A percentile compares a stretch with the other conserved stretches of the same genome.
These are phyloP conservation scores for Penicillium fimorum DNA, from an alignment of 495 filamentous ascomycete genomes.

Conservation along the genomic window DNA sequence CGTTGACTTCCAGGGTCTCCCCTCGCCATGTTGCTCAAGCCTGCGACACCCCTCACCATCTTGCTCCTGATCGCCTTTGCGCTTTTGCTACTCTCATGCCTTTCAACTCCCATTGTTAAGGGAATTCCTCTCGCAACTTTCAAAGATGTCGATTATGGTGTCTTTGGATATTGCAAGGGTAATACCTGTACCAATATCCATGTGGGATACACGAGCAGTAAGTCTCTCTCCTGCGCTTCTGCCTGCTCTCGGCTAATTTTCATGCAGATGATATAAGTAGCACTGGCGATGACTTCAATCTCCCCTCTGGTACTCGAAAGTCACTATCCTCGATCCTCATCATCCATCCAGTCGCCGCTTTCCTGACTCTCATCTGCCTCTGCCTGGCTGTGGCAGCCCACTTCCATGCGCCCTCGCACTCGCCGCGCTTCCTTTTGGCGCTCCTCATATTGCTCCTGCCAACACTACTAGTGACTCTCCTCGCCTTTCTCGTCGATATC, in stretches of 20 bases:
- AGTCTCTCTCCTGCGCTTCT: slow-evolving; percentile 36
- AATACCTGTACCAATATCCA: slow-evolving; percentile 65
- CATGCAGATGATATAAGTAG: slow-evolving; percentile 41
- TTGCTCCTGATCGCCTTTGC: slow-evolving; percentile 83
- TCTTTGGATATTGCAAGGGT: slow-evolving; percentile 82
- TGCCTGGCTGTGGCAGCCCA: slow-evolving; percentile 77
- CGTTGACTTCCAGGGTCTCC: slow-evolving; percentile 16
- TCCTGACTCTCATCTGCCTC: slow-evolving; percentile 82
- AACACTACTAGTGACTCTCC: slow-evolving; percentile 77
- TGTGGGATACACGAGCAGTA: slow-evolving; percentile 85
- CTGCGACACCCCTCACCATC: slow-evolving; percentile 87
- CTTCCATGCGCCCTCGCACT: slow-evolving; percentile 89
- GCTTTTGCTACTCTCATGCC: slow-evolving; percentile 78
- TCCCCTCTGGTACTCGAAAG: slow-evolving; percentile 69
- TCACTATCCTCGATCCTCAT: slow-evolving; percentile 90
- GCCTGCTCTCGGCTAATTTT: slow-evolving; percentile 19
- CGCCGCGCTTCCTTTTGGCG: slow-evolving; percentile 78
- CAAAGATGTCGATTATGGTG: slow-evolving; percentile 77
- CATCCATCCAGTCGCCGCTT: slow-evolving; percentile 85
- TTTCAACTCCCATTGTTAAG: slow-evolving; percentile 91
- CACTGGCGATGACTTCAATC: slow-evolving; percentile 61
- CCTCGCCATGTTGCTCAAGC: slow-evolving; percentile 65
- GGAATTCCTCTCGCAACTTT: slow-evolving; percentile 78
- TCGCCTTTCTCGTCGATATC: slow-evolving; percentile 94
- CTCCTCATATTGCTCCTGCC: slow-evolving; percentile 83